Evolutionary conservation across 202 grass and related monocot species (phyloP), one percentile per base, ranked within the genome.

Genomic region (Dendrocalamus latiflorus): DNA sequence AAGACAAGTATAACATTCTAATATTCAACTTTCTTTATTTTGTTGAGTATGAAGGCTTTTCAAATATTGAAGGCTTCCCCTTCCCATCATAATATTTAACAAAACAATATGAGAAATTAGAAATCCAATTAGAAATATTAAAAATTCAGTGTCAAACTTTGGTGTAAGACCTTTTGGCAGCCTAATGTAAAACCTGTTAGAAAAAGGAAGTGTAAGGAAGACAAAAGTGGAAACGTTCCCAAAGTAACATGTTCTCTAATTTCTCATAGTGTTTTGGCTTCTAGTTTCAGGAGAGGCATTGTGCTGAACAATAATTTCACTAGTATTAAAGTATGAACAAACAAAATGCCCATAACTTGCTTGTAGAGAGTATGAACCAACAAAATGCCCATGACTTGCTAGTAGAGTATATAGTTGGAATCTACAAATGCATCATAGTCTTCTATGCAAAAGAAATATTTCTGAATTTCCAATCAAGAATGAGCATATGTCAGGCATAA

Each of bases 11-110:
- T 69, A 28, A 49, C 59, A 60, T 81, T 86, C 20, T n/a, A n/a
- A n/a, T n/a, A 60, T 81, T 86, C 20, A 42, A 55, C 10, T 82
- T 85, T 70, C 6, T 28, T 18, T 30, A 37, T 38, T 76, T 62
- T 85, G 17, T 21, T 70, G 6, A 26, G 44, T 72, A 58, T 30
- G 39, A 78, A 83, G 33, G 3, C 11, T 28, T 83, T 38, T 8
- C n/a, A 65, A n/a, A 10, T 49, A 47, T 34, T 76, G 17, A 75
- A 75, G 10, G 44, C 61, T 54, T 45, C 48, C 28, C 37, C 0
- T 42, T 67, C 34, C 50, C 20, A 45, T 57, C 54, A 71, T 68
- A 81, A 28, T 42, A 69, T 48, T 81, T 81, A 70, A 56, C 16
- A 59, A 84, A 67, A 22, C 33, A 33, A 57, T 56, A 33, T 15